These are phyloP conservation scores for Daedaleopsis nitida DNA, from an alignment of 768 basidiomycete species.

Conservation along the genomic window DNA sequence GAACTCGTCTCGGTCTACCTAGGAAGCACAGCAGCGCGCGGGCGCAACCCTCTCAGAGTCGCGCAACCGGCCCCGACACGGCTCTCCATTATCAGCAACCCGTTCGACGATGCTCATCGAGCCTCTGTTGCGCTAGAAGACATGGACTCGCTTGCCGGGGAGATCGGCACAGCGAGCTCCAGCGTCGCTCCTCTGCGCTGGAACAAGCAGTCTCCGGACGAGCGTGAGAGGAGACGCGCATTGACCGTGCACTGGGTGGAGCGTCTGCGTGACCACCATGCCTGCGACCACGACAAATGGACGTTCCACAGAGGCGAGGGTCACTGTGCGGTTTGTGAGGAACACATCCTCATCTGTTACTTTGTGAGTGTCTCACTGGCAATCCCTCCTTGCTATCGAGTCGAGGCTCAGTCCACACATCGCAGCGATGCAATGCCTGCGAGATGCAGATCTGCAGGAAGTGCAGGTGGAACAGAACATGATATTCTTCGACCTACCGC, in stretches of 20 bases:
- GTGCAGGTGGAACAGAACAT: background rate
- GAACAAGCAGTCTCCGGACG: background rate
- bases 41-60: no score
- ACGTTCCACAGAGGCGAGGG: background rate
- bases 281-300: background rate
- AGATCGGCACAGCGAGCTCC: background rate
- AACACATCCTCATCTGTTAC: background rate
- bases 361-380: background rate
- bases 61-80: background rate
- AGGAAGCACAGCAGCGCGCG: no score
- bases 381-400: background rate
- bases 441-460: background rate
- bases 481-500: background rate
- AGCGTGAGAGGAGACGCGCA: background rate
- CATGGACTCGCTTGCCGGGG: background rate
- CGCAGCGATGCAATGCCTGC: background rate
- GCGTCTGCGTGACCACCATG: background rate
- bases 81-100: background rate
- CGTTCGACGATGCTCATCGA: background rate
- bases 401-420: background rate
- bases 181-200: background rate
- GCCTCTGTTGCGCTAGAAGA: background rate
- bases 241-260: background rate
- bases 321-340: background rate
- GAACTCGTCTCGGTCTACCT: no score